Percentiles rank a stretch among this genome's conserved stretches.
Evolutionary conservation across 202 grass and related monocot genomes (phyloP).

Genomic region (Bolboschoenoplectus hybrid): DNA sequence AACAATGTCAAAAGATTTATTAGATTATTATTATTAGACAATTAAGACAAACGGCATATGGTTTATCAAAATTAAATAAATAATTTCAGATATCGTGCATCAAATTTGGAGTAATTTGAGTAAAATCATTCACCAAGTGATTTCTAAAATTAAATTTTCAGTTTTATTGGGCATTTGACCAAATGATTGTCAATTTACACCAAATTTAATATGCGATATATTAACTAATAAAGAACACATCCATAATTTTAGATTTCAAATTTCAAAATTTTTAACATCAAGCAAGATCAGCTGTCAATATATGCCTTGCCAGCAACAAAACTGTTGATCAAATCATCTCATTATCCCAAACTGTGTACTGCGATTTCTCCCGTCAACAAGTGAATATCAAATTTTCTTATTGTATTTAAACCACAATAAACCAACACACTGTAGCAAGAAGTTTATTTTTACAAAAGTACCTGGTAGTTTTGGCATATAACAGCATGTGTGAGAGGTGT

Average conservation of each 20-base stretch:
- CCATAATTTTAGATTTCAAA: not conserved
- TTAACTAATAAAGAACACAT: not conserved
- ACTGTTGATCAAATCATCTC: not conserved
- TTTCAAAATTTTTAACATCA: not conserved
- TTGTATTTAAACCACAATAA: not conserved
- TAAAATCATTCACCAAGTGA: not conserved
- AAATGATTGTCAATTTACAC: not conserved
- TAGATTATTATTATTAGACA: not conserved
- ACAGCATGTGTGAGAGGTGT: conserved; percentile 79
- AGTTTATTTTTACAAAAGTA: conserved; percentile 33
- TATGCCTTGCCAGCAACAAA: not conserved
- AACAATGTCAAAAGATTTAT: not conserved
- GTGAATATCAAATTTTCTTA: not conserved
- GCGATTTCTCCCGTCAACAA: not conserved
- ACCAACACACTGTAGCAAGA: not conserved
- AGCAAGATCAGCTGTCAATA: not conserved
- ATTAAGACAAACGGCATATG: not conserved
- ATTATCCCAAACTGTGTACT: not conserved
- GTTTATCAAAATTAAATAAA: not conserved
- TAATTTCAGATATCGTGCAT: not conserved
- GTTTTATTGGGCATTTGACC: not conserved
- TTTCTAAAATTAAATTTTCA: not conserved
- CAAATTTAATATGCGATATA: not conserved
- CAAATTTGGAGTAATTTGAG: not conserved
- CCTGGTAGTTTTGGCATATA: conserved; percentile 74